Base-by-base conservation (phyloP, 177 flowering plant species). In the Vitis hybrid region DNA sequence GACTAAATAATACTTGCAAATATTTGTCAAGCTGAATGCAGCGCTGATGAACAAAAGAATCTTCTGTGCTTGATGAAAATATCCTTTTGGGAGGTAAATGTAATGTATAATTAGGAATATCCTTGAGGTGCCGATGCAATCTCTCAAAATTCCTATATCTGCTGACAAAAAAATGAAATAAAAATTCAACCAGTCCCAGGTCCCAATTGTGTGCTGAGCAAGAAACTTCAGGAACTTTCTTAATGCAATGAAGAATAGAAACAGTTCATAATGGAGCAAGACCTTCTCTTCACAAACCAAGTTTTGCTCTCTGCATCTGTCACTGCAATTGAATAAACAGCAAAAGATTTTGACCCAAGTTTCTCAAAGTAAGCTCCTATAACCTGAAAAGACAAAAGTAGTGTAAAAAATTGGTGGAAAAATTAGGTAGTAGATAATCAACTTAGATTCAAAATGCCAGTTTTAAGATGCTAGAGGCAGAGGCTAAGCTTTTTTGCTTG, bases 211-310 rank as follows among this genome's bases (percentile, higher is more conserved):
- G 32, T 32, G 40, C 62, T 48, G 65, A 72, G 62, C 49, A 54
- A 19, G 9, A 64, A 16, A 46, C 24, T 68, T 56, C 24, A 55
- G 13, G 58, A 61, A 16, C 12, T 62, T 49, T 64, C 52, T 60
- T 71, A 6, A 9, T 56, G 58, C 15, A 52, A 51, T 13, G 32
- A 58, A 24, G 58, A 24, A 4, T 12, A 63, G 35, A 12, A 60
- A 18, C 13, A 18, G 52, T 10, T 3, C 9, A 66, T 67, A 7
- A 64, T 24, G 59, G 8, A 52, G 62, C 40, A 14, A 54, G 51
- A 96, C 99, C 99, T 96, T 89, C 99, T 92, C 79, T 94, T 94
- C 62, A 96, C 99, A 91, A 87, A 87, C 97, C 97, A 94, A 59
- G 95, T 85, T 69, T 72, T 86, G 72, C 80, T 86, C 40, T 86